phyloP scores from a whole-genome alignment of 371 early-diverging fungal species.

The Capillidium heterosporum region DNA sequence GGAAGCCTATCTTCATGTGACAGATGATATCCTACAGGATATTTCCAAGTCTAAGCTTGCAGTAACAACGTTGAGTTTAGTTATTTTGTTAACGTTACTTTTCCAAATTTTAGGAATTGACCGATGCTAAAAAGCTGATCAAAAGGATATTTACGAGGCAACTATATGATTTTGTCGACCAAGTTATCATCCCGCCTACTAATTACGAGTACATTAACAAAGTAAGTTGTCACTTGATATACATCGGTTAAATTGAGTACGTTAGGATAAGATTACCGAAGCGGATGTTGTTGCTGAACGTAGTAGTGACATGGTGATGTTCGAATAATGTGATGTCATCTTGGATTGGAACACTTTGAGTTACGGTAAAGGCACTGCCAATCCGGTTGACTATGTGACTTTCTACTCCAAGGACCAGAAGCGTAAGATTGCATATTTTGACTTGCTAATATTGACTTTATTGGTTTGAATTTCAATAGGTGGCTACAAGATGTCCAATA shows the following conservation, averaged over 20 bases:
- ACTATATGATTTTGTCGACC: conserved; percentile 78
- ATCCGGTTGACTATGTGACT: conserved; percentile 67
- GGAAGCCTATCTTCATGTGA: conserved; percentile 52
- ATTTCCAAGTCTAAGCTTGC: conserved; percentile 50
- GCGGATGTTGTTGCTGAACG: conserved; percentile 36
- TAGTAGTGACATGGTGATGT: conserved; percentile 26
- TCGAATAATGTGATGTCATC: not conserved
- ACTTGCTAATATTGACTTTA: not conserved
- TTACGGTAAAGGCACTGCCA: conserved; percentile 63
- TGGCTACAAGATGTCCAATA: conserved; percentile 2
- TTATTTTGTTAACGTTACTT: not conserved
- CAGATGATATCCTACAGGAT: conserved; percentile 67
- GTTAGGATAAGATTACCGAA: conserved; percentile 24
- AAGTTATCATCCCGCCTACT: conserved; percentile 47
- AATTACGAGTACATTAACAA: conserved; percentile 12
- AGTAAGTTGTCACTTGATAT: not conserved
- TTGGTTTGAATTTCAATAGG: not conserved
- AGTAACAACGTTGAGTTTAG: conserved; percentile 9
- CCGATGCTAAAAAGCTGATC: conserved; percentile 43
- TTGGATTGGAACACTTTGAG: conserved; percentile 40
- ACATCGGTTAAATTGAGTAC: not conserved
- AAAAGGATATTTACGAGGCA: conserved; percentile 51
- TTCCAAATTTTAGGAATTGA: conserved; percentile 24
- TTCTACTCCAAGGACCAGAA: conserved; percentile 57
- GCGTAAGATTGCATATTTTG: conserved; percentile 6